These are phyloP conservation scores for Suhomyces guaymorum DNA, from an alignment of 1,139 yeast species.

Conservation along the genomic window DNA sequence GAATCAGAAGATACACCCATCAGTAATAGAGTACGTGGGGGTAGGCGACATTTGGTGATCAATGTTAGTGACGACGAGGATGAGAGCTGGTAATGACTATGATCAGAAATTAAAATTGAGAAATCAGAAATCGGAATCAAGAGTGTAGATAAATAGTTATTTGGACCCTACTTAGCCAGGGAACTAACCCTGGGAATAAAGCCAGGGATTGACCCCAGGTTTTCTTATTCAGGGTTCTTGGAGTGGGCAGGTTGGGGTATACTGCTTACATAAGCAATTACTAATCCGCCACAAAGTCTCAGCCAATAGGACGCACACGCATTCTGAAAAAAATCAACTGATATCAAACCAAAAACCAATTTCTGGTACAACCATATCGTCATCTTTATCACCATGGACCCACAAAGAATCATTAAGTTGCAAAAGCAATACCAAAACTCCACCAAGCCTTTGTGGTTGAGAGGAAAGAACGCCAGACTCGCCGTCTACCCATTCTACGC, in stretches of 20 bases:
- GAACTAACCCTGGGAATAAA: too few species aligned
- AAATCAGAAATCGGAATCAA: not conserved
- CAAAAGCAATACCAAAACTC: conserved; percentile 76
- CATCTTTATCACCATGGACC: conserved; percentile 39
- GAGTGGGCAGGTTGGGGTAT: too few species aligned
- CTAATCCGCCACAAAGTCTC: conserved; percentile 5
- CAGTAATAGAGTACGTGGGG: conserved; percentile 2
- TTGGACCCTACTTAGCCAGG: too few species aligned
- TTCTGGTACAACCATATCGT: too few species aligned
- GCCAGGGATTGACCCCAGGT: too few species aligned
- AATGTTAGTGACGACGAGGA: conserved; percentile 17
- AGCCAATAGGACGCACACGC: conserved; percentile 10
- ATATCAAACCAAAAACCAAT: too few species aligned
- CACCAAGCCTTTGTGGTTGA: conserved; percentile 73
- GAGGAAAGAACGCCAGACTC: conserved; percentile 72
- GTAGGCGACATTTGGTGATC: conserved; percentile 7
- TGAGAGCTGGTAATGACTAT: not conserved
- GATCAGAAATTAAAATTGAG: not conserved
- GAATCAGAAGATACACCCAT: conserved; percentile 11
- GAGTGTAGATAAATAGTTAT: too few species aligned
- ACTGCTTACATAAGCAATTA: conserved; percentile 8
- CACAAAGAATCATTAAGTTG: conserved; percentile 69
- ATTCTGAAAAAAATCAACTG: conserved; percentile 24
- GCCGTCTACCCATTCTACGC: conserved; percentile 90
- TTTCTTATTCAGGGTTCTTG: too few species aligned